Percentiles rank a stretch among this genome's conserved stretches.
Conservation (phyloP, 768 basidiomycete genomes). For the Mycena leptocephala region DNA sequence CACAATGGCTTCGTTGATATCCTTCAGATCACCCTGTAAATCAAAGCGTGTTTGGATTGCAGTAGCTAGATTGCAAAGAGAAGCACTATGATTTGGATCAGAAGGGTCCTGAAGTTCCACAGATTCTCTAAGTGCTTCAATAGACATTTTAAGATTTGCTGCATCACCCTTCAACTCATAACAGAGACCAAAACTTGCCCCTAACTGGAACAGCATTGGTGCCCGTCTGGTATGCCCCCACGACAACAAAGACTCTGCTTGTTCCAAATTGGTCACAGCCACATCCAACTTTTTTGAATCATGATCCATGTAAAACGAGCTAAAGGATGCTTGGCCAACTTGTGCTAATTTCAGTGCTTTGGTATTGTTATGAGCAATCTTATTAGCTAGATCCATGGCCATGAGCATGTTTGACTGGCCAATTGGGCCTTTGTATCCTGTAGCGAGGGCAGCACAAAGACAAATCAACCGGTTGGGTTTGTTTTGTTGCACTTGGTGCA, state of each 20-base stretch:
- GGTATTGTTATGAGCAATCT: too few species aligned
- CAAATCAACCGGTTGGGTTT: not conserved
- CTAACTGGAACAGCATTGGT: slow-evolving; percentile 29
- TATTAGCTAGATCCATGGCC: too few species aligned
- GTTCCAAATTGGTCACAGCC: slow-evolving; percentile 39
- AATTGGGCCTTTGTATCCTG: not conserved
- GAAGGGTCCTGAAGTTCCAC: slow-evolving; percentile 38
- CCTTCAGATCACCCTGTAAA: too few species aligned
- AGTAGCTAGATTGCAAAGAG: slow-evolving; percentile 33
- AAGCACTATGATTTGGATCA: not conserved
- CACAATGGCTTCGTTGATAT: slow-evolving; percentile 38
- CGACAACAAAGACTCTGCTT: too few species aligned
- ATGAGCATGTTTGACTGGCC: too few species aligned
- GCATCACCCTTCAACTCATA: slow-evolving; percentile 22
- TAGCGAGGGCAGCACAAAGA: not conserved
- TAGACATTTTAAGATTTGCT: slow-evolving; percentile 44
- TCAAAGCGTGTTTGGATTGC: too few species aligned
- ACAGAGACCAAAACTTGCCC: slow-evolving; percentile 34
- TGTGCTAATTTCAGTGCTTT: too few species aligned
- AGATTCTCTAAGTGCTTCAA: slow-evolving; percentile 39
- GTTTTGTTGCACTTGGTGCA: not conserved
- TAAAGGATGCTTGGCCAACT: too few species aligned
- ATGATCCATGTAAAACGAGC: too few species aligned
- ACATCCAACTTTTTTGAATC: slow-evolving; percentile 42
- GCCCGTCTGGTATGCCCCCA: too few species aligned